Percentiles rank a stretch among this genome's conserved stretches.
Evolutionary conservation across 2,329 filamentous ascomycete genomes (phyloP).

Genomic region (Albophoma yamanashiensis): DNA sequence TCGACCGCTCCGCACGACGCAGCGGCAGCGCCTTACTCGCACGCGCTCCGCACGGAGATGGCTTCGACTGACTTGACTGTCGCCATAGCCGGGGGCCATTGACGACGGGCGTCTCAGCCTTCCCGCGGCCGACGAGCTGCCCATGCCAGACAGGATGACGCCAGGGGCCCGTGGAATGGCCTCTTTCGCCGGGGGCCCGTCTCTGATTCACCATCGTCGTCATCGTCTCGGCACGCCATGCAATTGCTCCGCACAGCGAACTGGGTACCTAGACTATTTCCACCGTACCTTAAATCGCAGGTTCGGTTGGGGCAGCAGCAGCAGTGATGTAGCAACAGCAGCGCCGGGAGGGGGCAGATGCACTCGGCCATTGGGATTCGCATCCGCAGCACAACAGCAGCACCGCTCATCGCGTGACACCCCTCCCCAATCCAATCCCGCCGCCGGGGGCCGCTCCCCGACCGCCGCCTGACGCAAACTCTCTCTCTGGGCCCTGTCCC

Average conservation of each 20-base stretch:
- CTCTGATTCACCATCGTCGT: neutral
- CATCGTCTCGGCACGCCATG: neutral
- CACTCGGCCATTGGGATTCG: neutral
- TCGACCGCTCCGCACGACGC: neutral
- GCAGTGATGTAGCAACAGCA: too few species aligned
- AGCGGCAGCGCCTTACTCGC: neutral
- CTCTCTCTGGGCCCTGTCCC: neutral
- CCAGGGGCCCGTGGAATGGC: neutral
- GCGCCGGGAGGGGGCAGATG: neutral
- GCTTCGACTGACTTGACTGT: neutral
- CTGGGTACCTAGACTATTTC: too few species aligned
- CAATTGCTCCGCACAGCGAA: neutral
- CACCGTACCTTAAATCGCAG: too few species aligned
- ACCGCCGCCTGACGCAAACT: neutral
- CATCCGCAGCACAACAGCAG: neutral
- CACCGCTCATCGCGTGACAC: neutral
- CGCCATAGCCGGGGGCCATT: neutral
- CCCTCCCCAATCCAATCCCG: too few species aligned
- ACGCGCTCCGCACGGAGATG: too few species aligned
- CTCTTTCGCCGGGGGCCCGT: neutral
- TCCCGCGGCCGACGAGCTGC: neutral
- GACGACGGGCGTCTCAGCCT: neutral
- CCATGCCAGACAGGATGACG: neutral
- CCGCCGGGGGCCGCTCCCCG: neutral
- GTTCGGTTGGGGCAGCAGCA: neutral